phyloP scores from a whole-genome alignment of 768 basidiomycete species.

The Leccinellum luteum region DNA sequence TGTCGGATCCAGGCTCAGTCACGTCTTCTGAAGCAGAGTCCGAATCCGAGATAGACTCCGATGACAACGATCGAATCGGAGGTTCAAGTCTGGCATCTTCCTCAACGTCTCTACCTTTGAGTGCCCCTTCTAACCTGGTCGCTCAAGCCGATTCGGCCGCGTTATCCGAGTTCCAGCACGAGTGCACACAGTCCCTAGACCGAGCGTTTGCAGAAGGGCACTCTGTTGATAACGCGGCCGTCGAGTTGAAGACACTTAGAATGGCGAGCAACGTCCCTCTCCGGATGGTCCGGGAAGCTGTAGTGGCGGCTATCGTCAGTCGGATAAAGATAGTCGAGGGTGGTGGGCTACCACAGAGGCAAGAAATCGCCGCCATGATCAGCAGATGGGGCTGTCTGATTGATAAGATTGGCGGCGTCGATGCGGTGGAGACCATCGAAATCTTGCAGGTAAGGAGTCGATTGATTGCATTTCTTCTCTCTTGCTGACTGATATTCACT shows the following conservation, averaged over 20 bases:
- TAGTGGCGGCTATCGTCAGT: slow-evolving; percentile 81
- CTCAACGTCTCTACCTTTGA: slow-evolving; percentile 44
- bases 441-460: slow-evolving; percentile 62
- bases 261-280: slow-evolving; percentile 96
- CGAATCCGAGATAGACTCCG: slow-evolving; percentile 38
- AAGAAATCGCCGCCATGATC: slow-evolving; percentile 61
- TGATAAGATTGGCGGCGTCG: slow-evolving; percentile 76
- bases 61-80: slow-evolving; percentile 40
- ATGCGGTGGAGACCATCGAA: slow-evolving; percentile 76
- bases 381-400: slow-evolving; percentile 83
- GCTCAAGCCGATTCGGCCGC: slow-evolving; percentile 42
- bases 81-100: slow-evolving; percentile 42
- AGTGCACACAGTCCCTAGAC: slow-evolving; percentile 82
- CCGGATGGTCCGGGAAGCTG: slow-evolving; percentile 80
- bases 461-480: background rate
- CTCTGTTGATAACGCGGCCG: slow-evolving; percentile 87
- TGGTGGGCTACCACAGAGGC: slow-evolving; percentile 56
- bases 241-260: slow-evolving; percentile 93
- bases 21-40: slow-evolving; percentile 50
- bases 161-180: slow-evolving; percentile 69
- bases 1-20: slow-evolving; percentile 57
- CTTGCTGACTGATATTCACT: slow-evolving; percentile 1
- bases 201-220: slow-evolving; percentile 92
- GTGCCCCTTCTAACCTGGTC: slow-evolving; percentile 36
- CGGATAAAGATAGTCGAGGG: slow-evolving; percentile 62